Conservation (phyloP, 176 grass and related monocot species). For the Triticum timopheevii region DNA sequence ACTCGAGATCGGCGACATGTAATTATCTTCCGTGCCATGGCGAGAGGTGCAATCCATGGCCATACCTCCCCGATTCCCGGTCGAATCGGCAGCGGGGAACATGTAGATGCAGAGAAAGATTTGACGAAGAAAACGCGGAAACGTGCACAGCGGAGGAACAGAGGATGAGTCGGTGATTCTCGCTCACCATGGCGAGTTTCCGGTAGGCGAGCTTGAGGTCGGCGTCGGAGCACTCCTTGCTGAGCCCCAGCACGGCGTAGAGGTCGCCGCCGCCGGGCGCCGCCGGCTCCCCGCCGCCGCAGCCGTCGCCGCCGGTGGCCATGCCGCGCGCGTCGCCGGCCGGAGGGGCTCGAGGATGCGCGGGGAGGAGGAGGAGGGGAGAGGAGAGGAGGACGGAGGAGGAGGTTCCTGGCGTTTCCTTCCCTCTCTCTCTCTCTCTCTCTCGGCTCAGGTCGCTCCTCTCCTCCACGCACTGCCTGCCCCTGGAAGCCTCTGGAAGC, state of each 20-base stretch:
- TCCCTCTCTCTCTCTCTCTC: no score
- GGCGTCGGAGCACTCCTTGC: slow-evolving; percentile 77
- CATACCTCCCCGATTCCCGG: neutral
- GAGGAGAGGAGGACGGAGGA: slow-evolving; percentile 9
- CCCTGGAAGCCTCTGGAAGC: slow-evolving; percentile 81
- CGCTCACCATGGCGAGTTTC: slow-evolving; percentile 84
- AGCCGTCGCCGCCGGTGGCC: slow-evolving; percentile 44
- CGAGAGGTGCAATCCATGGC: neutral
- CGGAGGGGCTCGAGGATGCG: neutral
- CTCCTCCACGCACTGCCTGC: slow-evolving; percentile 31
- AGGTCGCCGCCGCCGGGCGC: slow-evolving; percentile 41
- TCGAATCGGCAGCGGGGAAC: neutral
- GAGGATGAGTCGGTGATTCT: neutral
- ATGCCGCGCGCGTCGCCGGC: slow-evolving; percentile 30
- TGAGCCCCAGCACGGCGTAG: slow-evolving; percentile 77
- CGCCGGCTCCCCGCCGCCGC: neutral
- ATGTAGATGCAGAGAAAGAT: neutral
- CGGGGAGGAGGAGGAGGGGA: neutral
- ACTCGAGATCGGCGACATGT: neutral
- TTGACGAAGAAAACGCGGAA: neutral
- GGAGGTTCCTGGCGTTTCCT: neutral
- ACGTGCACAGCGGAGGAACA: neutral
- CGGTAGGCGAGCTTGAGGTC: slow-evolving; percentile 81
- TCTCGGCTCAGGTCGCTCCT: slow-evolving; percentile 3
- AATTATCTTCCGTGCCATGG: neutral